Evolutionary conservation across 1,284 basidiomycete species (phyloP).

Genomic region (Sporisorium graminicola): DNA sequence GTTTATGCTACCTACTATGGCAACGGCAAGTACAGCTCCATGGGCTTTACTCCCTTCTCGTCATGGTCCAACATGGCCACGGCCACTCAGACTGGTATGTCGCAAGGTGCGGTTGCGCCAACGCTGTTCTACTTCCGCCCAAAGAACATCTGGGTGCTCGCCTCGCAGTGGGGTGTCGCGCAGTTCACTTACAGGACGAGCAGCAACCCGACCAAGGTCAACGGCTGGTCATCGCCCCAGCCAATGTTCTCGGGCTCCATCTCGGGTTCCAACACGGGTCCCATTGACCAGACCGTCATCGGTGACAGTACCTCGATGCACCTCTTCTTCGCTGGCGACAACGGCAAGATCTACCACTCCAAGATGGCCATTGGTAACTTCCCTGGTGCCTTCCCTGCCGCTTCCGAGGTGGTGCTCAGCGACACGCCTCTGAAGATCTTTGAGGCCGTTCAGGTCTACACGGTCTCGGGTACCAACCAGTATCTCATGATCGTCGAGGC

Average conservation of each 20-base stretch:
- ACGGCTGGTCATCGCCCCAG: constrained; percentile 27
- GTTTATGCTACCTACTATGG: constrained; percentile 28
- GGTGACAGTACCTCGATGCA: constrained; percentile 29
- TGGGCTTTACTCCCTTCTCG: constrained; percentile 35
- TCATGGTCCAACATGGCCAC: constrained; percentile 32
- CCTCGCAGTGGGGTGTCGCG: constrained; percentile 21
- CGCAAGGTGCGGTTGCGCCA: constrained; percentile 18
- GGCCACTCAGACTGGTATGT: constrained; percentile 26
- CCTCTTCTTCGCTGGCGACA: constrained; percentile 36
- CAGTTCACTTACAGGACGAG: constrained; percentile 25
- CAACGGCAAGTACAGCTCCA: constrained; percentile 34
- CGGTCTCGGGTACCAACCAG: constrained; percentile 29
- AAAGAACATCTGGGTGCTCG: constrained; percentile 26
- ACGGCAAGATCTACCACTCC: constrained; percentile 41
- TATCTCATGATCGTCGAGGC: constrained; percentile 46
- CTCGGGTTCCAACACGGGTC: constrained; percentile 10
- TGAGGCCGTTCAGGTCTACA: constrained; percentile 41
- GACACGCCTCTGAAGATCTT: constrained; percentile 21
- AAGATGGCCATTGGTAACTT: constrained; percentile 31
- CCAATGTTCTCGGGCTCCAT: constrained; percentile 21
- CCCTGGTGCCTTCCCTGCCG: constrained; percentile 21
- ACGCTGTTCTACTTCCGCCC: constrained; percentile 30
- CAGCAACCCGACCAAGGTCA: constrained; percentile 23
- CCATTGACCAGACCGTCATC: constrained; percentile 40
- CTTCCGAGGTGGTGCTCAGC: constrained; percentile 29